Evolutionary conservation across 306 rosid species (phyloP).

Genomic region (Dalbergia cochinchinensis): DNA sequence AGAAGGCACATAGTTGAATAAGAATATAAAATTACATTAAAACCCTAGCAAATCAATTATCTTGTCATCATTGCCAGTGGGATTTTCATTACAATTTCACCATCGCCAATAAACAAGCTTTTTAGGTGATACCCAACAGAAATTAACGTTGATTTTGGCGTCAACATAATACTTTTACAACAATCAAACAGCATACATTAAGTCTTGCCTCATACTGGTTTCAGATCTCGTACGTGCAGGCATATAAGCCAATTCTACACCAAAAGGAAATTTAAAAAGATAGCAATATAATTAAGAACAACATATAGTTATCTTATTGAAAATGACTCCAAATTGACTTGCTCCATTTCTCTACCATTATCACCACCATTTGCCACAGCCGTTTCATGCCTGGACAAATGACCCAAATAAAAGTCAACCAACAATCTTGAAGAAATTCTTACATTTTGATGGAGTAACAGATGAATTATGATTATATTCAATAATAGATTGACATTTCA

Average conservation of each 20-base stretch:
- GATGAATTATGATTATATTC: no score
- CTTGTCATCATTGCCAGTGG: neutral
- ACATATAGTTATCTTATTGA: slow-evolving; percentile 38
- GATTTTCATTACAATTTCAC: neutral
- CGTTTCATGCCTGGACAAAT: slow-evolving; percentile 52
- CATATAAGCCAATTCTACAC: slow-evolving; percentile 29
- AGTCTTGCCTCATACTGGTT: slow-evolving; percentile 21
- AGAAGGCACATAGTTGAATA: neutral
- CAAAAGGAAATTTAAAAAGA: slow-evolving; percentile 37
- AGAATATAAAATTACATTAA: neutral
- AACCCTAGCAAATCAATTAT: neutral
- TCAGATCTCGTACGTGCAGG: slow-evolving; percentile 11
- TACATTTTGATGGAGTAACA: no score
- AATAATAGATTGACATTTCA: no score
- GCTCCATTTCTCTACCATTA: slow-evolving; percentile 28
- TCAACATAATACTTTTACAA: neutral
- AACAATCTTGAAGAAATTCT: neutral
- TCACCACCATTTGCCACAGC: slow-evolving; percentile 21
- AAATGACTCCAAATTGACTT: slow-evolving; percentile 40
- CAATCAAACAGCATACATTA: slow-evolving; percentile 1
- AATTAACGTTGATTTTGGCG: neutral
- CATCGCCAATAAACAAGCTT: no score
- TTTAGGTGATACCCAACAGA: neutral
- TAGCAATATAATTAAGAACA: neutral
- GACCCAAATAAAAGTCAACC: neutral